Conservation (phyloP, 1,284 basidiomycete species). For the Salmacisia buchloeana region DNA sequence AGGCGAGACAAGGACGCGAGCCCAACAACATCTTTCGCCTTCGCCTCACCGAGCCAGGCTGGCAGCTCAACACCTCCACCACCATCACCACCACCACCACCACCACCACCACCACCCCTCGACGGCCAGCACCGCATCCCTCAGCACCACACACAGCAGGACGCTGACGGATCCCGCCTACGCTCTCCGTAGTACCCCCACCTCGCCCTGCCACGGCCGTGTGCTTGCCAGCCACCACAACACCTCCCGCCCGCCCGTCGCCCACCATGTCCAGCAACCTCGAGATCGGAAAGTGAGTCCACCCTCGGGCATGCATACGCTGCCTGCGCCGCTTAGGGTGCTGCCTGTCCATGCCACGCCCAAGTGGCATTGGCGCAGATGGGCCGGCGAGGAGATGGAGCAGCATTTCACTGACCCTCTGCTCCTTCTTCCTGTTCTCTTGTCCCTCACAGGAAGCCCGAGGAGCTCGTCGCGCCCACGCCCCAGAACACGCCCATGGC, state of each 20-base stretch:
- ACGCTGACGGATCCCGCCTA: too few species aligned
- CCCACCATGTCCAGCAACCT: constrained; percentile 25
- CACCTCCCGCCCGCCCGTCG: too few species aligned
- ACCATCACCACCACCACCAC: neutral
- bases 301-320: neutral
- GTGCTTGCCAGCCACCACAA: too few species aligned
- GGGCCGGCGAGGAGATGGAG: neutral
- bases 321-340: neutral
- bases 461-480: constrained; percentile 60
- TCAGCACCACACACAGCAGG: too few species aligned
- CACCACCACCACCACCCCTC: too few species aligned
- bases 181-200: too few species aligned
- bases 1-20: neutral
- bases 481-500: constrained; percentile 75
- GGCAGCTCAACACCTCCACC: neutral
- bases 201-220: too few species aligned
- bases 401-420: neutral
- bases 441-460: neutral
- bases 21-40: neutral
- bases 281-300: constrained; percentile 32
- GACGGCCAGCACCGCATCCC: too few species aligned
- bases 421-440: neutral
- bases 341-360: neutral
- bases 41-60: neutral
- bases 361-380: neutral